Evolutionary conservation across 129 eudicot species (phyloP), one percentile per base, ranked within the genome.

Genomic region (Deinandra increscens): DNA sequence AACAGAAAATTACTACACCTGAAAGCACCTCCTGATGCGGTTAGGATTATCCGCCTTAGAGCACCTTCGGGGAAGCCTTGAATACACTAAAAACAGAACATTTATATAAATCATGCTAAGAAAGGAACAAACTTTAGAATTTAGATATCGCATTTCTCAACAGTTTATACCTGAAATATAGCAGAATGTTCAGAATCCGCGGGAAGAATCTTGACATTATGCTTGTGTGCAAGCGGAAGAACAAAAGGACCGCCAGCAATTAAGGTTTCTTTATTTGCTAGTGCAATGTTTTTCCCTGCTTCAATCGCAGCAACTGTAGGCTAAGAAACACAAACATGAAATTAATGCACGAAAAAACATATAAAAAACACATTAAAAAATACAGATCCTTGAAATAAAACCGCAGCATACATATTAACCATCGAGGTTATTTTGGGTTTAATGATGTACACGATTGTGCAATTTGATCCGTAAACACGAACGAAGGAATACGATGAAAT

Each of bases 161-260:
- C 14, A 31, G 9, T 74, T 53, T 55, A 73, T 75, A 87, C 99
- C 93, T 93, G 99, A 81, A 93, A 93, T 70, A 93, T 89, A 37
- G 99, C 99, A 70, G 99, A 93, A 83, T 89, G 99, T 74, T 93
- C 99, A 1, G 97, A 93, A 83, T 93, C 97, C 37, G 99, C 97
- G 26, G 99, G 99, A 71, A 93, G 99, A 85, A 93, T 93, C 86
- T 93, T 93, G 15, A 93, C 97, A 11, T 93, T 93, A 77, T 93
- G 97, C 84, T 93, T 93, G 43, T 79, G 88, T 33, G 99, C 97
- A 73, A 93, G 95, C 73, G 99, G 97, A 75, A 93, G 99, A 70
- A 93, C 99, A 79, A 93, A 93, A 14, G 99, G 99, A 43, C 99
- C 99, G 0, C 99, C 99, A 6, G 99, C 99, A 67, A 93, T 89